Conservation (phyloP, 2,329 filamentous ascomycete genomes). For the Talaromyces sp. region DNA sequence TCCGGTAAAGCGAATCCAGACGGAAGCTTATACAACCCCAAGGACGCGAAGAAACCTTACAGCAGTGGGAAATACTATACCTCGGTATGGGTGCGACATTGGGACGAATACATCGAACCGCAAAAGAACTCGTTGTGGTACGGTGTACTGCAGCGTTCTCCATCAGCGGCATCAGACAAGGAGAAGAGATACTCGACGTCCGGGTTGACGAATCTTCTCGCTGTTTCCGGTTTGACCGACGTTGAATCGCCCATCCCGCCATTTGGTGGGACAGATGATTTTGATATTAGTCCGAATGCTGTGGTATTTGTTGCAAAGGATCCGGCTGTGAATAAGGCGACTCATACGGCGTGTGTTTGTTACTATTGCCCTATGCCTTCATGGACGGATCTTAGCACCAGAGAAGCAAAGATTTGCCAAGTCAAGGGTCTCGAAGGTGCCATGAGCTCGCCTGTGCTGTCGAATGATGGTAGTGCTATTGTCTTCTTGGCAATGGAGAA, state of each 20-base stretch:
- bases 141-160: slow-evolving; percentile 41
- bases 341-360: slow-evolving; percentile 43
- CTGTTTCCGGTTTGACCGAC: slow-evolving; percentile 33
- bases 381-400: slow-evolving; percentile 32
- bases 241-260: slow-evolving; percentile 47
- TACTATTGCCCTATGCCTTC: slow-evolving; percentile 44
- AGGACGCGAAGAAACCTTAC: slow-evolving; percentile 43
- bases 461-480: slow-evolving; percentile 40
- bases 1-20: slow-evolving; percentile 45
- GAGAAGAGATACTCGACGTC: slow-evolving; percentile 38
- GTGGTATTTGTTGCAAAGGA: slow-evolving; percentile 46
- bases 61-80: slow-evolving; percentile 48
- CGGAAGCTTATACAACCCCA: slow-evolving; percentile 47
- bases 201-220: slow-evolving; percentile 40
- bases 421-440: slow-evolving; percentile 38
- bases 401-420: slow-evolving; percentile 28
- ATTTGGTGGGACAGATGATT: slow-evolving; percentile 44
- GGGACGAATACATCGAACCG: slow-evolving; percentile 48
- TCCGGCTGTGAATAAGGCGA: slow-evolving; percentile 41
- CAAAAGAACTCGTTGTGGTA: slow-evolving; percentile 48
- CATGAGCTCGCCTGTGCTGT: slow-evolving; percentile 42
- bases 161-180: slow-evolving; percentile 33
- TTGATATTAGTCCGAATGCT: slow-evolving; percentile 43
- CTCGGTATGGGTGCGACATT: slow-evolving; percentile 49
- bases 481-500: slow-evolving; percentile 41